Evolutionary conservation across 2,329 filamentous ascomycete genomes (phyloP).

Genomic region (Hypoxylon sp.): DNA sequence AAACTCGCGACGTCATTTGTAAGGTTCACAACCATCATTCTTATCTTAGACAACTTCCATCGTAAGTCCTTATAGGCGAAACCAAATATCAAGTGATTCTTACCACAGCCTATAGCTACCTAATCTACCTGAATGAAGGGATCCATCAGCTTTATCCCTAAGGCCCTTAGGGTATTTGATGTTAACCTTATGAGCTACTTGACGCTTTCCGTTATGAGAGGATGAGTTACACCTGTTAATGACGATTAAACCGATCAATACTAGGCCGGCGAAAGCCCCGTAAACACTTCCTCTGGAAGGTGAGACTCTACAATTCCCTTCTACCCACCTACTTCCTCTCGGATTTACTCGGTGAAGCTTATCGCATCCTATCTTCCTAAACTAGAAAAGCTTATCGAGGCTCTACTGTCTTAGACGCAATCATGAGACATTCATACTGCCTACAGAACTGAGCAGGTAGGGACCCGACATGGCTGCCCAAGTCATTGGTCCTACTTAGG

Average conservation of each 20-base stretch:
- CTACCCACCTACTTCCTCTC: neutral
- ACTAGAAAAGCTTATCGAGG: neutral
- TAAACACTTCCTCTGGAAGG: neutral
- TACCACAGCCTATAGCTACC: neutral
- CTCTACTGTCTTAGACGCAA: neutral
- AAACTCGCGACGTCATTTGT: constrained; percentile 7
- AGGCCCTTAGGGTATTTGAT: no score
- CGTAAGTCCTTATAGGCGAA: no score
- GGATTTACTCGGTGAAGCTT: neutral
- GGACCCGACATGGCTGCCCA: neutral
- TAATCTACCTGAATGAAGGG: no score
- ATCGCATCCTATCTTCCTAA: neutral
- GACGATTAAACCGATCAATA: neutral
- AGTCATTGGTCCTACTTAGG: neutral
- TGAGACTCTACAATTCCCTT: neutral
- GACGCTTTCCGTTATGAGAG: neutral
- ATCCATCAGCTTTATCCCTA: no score
- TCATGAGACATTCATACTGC: neutral
- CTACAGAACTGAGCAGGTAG: neutral
- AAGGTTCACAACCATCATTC: neutral
- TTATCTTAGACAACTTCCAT: neutral
- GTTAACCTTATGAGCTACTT: no score
- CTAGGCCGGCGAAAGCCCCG: neutral
- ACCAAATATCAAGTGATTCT: neutral
- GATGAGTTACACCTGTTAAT: neutral